Percentiles rank a stretch among this genome's conserved stretches.
Evolutionary conservation across 2,329 filamentous ascomycete species (phyloP).

Genomic region (Phaeosphaeriaceae sp.): DNA sequence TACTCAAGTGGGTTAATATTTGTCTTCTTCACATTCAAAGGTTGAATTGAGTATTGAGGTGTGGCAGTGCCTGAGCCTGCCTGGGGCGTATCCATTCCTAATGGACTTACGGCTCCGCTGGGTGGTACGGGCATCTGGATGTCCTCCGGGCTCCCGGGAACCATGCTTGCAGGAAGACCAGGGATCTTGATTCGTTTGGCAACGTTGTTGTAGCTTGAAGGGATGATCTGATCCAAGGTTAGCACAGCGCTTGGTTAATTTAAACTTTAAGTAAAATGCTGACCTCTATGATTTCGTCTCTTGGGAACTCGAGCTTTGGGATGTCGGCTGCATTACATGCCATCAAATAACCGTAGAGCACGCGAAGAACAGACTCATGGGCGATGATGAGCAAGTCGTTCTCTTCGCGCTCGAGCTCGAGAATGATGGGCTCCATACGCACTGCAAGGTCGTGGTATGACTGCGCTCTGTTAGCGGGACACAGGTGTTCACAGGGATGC

Average conservation of each 20-base stretch:
- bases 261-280: constrained; percentile 25
- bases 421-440: constrained; percentile 93
- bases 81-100: constrained; percentile 50
- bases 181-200: constrained; percentile 90
- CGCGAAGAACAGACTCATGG: constrained; percentile 95
- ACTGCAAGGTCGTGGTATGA: constrained; percentile 99
- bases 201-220: constrained; percentile 95
- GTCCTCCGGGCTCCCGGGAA: constrained; percentile 81
- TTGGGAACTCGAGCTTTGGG: constrained; percentile 88
- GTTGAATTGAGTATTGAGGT: constrained; percentile 27
- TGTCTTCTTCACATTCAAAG: constrained; percentile 34
- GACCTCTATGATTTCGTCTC: constrained; percentile 95
- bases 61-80: constrained; percentile 36
- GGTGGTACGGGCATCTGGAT: constrained; percentile 78
- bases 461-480: constrained; percentile 56
- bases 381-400: constrained; percentile 98
- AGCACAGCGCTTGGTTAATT: constrained; percentile 1
- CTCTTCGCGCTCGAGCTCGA: constrained; percentile 95
- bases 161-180: constrained; percentile 67
- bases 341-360: constrained; percentile 98
- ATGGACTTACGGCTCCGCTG: constrained; percentile 56
- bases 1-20: constrained; percentile 42
- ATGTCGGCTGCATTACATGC: constrained; percentile 96
- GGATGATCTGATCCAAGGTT: constrained; percentile 72
- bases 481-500: neutral